Base-by-base conservation (phyloP, 2,329 filamentous ascomycete species). In the Fusarium setosum region DNA sequence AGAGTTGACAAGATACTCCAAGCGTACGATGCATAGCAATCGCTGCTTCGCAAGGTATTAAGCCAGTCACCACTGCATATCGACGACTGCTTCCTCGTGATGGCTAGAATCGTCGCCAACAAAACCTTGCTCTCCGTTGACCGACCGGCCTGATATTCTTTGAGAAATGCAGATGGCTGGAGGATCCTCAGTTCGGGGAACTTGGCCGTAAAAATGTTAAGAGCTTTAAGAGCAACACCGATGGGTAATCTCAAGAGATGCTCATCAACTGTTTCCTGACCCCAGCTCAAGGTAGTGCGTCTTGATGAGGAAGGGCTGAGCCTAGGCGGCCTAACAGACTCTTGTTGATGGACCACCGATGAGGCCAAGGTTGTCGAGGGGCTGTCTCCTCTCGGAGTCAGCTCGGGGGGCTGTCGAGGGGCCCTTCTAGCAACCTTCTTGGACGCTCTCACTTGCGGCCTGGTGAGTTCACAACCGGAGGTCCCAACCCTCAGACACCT, bases 181-280 rank as follows among this genome's bases (percentile, higher is more conserved):
- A 79, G 58, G 3, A 79, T 72, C 8, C 74, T 66, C 10, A 78
- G 47, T 47, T 79, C 76, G 0, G 76, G 76, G 8, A 77, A 77
- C 10, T 75, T 76, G 32, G 72, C 72, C 6, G 72, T 76, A 10
- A 79, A 79, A 0, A 76, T 67, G 18, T 76, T 75, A 1, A 79
- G 44, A 5, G 74, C 70, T 6, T 76, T 76, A 8, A 78, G 64
- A 3, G 77, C 70, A 1, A 72, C 56, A 1, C 71, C 65, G 1
- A 70, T 70, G 0, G 74, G 64, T 0, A 79, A 42, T 0, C 40
- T 60, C 1, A 57, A 44, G 5, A 79, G 67, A 18, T 78, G 76
- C 0, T 62, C 42, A 11, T 74, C 72, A 0, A 70, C 60, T 1
- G 55, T 57, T 10, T 61, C 63, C 0, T 35, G 17, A 0, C 26